These are phyloP conservation scores for Medicago arabica DNA, from an alignment of 306 rosid species.

Conservation along the genomic window DNA sequence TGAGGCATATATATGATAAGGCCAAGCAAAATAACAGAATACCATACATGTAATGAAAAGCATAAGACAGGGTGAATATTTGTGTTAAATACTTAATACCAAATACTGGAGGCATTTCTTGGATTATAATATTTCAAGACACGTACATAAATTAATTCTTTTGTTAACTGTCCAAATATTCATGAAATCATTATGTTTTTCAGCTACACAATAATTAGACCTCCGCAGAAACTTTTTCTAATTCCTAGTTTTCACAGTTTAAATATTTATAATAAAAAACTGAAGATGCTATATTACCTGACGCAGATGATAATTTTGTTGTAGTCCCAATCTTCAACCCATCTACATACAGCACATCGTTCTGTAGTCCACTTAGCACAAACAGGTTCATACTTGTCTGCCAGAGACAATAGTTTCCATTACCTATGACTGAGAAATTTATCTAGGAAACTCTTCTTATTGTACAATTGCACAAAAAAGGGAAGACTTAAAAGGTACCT, in stretches of 20 bases:
- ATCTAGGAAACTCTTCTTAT: neutral
- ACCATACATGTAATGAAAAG: slow-evolving; percentile 1
- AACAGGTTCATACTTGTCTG: slow-evolving; percentile 89
- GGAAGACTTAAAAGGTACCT: slow-evolving; percentile 51
- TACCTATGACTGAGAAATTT: slow-evolving; percentile 25
- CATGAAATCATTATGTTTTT: slow-evolving; percentile 11
- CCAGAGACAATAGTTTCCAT: slow-evolving; percentile 39
- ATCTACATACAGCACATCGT: slow-evolving; percentile 92
- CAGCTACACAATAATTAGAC: slow-evolving; percentile 14
- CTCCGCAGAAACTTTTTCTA: slow-evolving; percentile 14
- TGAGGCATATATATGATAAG: slow-evolving; percentile 9
- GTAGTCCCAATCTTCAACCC: slow-evolving; percentile 96
- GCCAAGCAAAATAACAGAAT: slow-evolving; percentile 16
- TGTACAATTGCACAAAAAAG: slow-evolving; percentile 1
- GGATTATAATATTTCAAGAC: slow-evolving; percentile 12
- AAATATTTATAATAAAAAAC: slow-evolving; percentile 27
- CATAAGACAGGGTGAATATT: slow-evolving; percentile 13
- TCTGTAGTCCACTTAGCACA: slow-evolving; percentile 91
- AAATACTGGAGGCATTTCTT: neutral
- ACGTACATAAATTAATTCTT: slow-evolving; percentile 4
- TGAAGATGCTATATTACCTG: slow-evolving; percentile 54
- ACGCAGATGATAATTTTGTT: slow-evolving; percentile 89
- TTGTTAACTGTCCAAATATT: slow-evolving; percentile 14
- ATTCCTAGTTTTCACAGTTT: slow-evolving; percentile 13
- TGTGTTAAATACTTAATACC: too few relatives aligned